Evolutionary conservation across 2,329 filamentous ascomycete genomes (phyloP), one percentile per base, ranked within the genome.

Genomic region (Hypoxylon sp.): DNA sequence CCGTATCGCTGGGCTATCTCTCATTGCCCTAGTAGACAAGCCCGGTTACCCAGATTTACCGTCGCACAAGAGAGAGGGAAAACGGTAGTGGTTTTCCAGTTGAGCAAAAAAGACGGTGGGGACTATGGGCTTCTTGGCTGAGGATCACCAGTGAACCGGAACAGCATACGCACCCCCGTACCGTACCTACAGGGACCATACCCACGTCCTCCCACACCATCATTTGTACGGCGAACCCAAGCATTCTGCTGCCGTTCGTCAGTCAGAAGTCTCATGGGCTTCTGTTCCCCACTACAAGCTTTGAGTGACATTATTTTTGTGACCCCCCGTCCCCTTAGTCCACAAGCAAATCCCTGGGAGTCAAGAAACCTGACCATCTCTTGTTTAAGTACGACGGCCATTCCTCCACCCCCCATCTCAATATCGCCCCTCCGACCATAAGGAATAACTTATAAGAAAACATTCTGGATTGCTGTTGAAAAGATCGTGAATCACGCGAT

Each of bases 91-190:
- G 29, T 57, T 56, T 51, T 50, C 59, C 54, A 68, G 54, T 65
- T 39, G 21, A 60, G 21, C 27, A 29, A 64, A 63, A 63, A 68
- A 68, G 60, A 70, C 64, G 70, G 67, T 66, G 61, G 61, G 65
- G 63, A 59, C 62, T 70, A 64, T 69, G 62, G 54, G 68, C 27
- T 29, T 69, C 75, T 76, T 76, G 74, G 75, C 75, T 74, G 69
- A 73, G 73, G 70, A 72, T 74, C 72, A 70, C 72, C 69, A 72
- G 57, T 68, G 64, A 67, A 67, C 72, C 73, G 75, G 75, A 76
- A 75, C 71, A 64, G 68, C 73, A 72, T 75, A 75, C 75, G 67
- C 68, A 70, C 68, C 62, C 71, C 67, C 51, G 47, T 56, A 57
- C 53, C 58, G 61, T 73, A 67, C 62, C 52, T 65, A 65, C 62